Conservation (phyloP, 208 protist species). For the Trypanosoma cruzi region DNA sequence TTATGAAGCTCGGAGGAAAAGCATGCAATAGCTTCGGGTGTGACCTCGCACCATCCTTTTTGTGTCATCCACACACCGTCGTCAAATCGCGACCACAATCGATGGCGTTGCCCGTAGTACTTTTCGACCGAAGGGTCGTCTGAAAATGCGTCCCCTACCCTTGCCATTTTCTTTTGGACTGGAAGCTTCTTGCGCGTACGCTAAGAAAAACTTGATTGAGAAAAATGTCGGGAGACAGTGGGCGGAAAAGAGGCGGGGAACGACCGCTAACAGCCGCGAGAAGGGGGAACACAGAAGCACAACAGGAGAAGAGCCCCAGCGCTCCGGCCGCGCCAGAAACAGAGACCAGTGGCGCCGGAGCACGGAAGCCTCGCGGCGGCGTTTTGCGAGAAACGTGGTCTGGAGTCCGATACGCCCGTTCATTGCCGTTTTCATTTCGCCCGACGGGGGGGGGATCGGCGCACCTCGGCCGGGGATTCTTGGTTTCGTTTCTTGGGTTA, state of each 20-base stretch:
- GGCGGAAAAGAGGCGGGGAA: no score
- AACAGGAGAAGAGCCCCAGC: no score
- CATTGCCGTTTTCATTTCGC: no score
- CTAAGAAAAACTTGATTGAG: background rate
- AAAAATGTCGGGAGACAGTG: conserved; percentile 6
- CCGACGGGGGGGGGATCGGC: no score
- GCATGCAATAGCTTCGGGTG: conserved; percentile 21
- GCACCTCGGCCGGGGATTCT: background rate
- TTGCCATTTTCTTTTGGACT: conserved; percentile 21
- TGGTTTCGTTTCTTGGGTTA: background rate
- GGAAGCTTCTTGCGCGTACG: no score
- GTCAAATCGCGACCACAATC: conserved; percentile 34
- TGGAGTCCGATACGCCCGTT: no score
- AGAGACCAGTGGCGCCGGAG: no score
- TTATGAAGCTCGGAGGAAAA: conserved; percentile 15
- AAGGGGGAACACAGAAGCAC: background rate
- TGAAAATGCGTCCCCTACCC: conserved; percentile 15
- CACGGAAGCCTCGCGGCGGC: no score
- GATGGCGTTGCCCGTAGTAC: conserved; percentile 34
- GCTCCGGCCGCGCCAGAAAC: no score
- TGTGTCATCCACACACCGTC: conserved; percentile 37
- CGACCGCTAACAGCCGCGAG: no score
- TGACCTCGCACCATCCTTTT: conserved; percentile 33
- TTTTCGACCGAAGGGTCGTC: conserved; percentile 20
- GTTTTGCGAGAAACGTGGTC: no score